Evolutionary conservation across 2,329 filamentous ascomycete species (phyloP).

Genomic region (Penicillium vulpinum): DNA sequence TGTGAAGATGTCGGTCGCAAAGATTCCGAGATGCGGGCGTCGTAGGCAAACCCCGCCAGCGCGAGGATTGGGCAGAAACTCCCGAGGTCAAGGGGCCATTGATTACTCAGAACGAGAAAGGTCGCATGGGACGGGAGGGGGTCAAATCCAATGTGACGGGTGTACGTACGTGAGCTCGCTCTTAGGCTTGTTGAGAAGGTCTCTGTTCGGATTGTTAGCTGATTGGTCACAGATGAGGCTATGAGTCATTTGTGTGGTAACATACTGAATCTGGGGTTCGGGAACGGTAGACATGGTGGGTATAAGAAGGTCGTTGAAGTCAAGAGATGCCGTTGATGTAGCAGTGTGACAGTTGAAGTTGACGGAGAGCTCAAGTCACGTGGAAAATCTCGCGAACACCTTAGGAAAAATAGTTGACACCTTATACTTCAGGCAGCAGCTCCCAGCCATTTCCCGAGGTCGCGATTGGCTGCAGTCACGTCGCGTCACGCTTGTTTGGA

Average conservation of each 20-base stretch:
- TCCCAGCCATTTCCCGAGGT: slow-evolving; percentile 13
- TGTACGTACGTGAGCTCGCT: slow-evolving; percentile 80
- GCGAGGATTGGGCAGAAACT: slow-evolving; percentile 8
- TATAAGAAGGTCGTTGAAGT: slow-evolving; percentile 30
- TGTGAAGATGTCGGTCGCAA: slow-evolving; percentile 16
- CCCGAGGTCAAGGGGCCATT: neutral
- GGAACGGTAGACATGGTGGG: slow-evolving; percentile 54
- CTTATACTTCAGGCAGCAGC: neutral
- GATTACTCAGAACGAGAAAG: slow-evolving; percentile 1
- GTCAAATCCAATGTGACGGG: neutral
- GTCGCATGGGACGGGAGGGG: slow-evolving; percentile 2
- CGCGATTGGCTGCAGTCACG: slow-evolving; percentile 42
- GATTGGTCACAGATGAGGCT: slow-evolving; percentile 7
- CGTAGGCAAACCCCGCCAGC: slow-evolving; percentile 13
- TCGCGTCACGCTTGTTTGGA: slow-evolving; percentile 41
- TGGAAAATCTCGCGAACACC: neutral
- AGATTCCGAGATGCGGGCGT: slow-evolving; percentile 9
- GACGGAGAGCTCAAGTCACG: slow-evolving; percentile 18
- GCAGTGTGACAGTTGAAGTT: slow-evolving; percentile 3
- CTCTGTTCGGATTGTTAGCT: slow-evolving; percentile 54
- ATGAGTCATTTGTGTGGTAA: slow-evolving; percentile 24
- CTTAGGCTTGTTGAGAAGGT: slow-evolving; percentile 85
- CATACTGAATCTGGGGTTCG: slow-evolving; percentile 72
- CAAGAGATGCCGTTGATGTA: slow-evolving; percentile 2
- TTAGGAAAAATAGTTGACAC: neutral